phyloP scores from a whole-genome alignment of 352 stramenopile genomes.

The Pythium aristosporum region DNA sequence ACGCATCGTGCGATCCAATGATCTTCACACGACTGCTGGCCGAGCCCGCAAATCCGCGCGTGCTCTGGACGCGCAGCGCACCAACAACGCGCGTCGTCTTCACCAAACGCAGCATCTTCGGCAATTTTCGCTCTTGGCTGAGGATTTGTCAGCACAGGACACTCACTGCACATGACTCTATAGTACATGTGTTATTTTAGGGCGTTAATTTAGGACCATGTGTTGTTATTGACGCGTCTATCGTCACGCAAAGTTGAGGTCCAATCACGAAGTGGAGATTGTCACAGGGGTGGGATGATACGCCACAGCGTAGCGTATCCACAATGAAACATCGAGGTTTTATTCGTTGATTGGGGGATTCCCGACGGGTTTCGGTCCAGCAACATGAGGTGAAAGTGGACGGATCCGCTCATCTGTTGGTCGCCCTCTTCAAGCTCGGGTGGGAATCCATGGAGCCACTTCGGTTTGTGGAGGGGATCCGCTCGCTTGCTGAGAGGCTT shows the following conservation, averaged over 20 bases:
- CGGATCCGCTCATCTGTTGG: slow-evolving; percentile 17
- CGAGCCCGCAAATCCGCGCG: slow-evolving; percentile 35
- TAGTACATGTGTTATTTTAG: slow-evolving; percentile 12
- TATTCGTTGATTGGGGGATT: slow-evolving; percentile 6
- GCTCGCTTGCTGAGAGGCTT: background rate
- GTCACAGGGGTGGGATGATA: slow-evolving; percentile 14
- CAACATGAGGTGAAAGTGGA: slow-evolving; percentile 28
- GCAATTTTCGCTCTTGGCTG: background rate
- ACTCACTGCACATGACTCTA: too few relatives aligned
- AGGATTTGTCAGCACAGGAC: too few relatives aligned
- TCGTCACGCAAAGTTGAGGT: slow-evolving; percentile 1
- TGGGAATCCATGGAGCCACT: slow-evolving; percentile 14
- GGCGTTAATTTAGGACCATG: slow-evolving; percentile 6
- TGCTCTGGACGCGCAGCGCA: slow-evolving; percentile 29
- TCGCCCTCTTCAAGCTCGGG: slow-evolving; percentile 1
- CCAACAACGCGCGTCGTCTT: slow-evolving; percentile 29
- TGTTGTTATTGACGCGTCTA: slow-evolving; percentile 12
- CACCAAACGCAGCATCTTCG: slow-evolving; percentile 30
- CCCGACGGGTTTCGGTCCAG: background rate
- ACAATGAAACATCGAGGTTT: slow-evolving; percentile 18
- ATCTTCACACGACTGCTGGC: slow-evolving; percentile 69
- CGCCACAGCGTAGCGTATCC: background rate
- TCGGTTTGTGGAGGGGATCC: slow-evolving; percentile 20
- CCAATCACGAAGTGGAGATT: slow-evolving; percentile 1
- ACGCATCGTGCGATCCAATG: slow-evolving; percentile 70